Conservation (phyloP, 2,329 filamentous ascomycete genomes). For the Hypoxylon sp. region DNA sequence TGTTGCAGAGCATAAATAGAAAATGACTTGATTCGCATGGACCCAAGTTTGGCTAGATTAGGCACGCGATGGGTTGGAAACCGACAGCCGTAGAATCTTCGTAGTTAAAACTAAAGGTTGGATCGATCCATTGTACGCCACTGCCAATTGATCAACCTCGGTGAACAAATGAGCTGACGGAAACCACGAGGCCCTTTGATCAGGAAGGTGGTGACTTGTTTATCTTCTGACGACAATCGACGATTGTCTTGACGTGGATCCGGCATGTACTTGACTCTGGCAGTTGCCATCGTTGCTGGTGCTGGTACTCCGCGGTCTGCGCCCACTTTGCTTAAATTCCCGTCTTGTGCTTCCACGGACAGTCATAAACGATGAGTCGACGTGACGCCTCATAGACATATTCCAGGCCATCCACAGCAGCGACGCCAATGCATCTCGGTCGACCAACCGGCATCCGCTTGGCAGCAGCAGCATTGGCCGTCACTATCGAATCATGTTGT, state of each 20-base stretch:
- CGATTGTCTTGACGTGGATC: background rate
- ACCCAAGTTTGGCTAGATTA: conserved; percentile 2
- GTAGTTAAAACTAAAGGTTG: background rate
- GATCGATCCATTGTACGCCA: background rate
- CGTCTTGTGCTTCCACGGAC: background rate
- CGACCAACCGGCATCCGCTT: conserved; percentile 9
- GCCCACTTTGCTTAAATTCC: conserved; percentile 1
- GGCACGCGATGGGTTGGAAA: conserved; percentile 1
- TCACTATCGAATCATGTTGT: conserved; percentile 20
- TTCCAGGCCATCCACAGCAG: background rate
- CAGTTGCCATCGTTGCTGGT: conserved; percentile 1
- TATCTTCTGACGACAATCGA: background rate
- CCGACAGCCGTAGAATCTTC: background rate
- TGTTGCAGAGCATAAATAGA: conserved; percentile 8
- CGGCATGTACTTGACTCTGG: background rate
- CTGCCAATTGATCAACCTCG: conserved; percentile 1
- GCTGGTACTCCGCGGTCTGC: background rate
- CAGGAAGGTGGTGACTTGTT: conserved; percentile 1
- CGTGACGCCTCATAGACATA: background rate
- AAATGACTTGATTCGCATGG: background rate
- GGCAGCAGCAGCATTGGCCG: conserved; percentile 9
- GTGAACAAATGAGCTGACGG: background rate
- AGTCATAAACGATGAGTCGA: background rate
- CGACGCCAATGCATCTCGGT: conserved; percentile 4
- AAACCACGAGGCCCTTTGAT: conserved; percentile 1